Base-by-base conservation (phyloP, 1,139 yeast genomes). In the Kodamaea ohmeri region DNA sequence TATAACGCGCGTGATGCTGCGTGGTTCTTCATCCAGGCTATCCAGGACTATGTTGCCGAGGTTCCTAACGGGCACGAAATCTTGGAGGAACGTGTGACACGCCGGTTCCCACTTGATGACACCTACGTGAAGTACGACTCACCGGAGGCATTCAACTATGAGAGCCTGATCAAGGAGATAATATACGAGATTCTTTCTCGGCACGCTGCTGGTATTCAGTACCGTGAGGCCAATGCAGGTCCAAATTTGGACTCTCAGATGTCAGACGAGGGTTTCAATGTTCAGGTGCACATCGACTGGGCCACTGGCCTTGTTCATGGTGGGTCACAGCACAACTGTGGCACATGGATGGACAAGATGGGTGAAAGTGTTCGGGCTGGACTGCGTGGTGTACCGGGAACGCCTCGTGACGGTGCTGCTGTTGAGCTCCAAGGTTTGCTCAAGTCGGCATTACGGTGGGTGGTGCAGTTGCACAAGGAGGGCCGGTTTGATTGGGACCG, bases 261-360 rank as follows among this genome's bases (percentile, higher is more conserved):
- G 98, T 78, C 67, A 37, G 92, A 83, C 57, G 87, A 85, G 53
- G 98, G 98, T 0, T 92, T 92, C 67, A 83, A 92, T 56, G 94
- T 90, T 30, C 75, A 78, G 46, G 77, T 88, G 1, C 56, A 65
- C 41, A 89, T 90, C 42, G 97, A 92, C 58, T 92, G 97, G 97
- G 55, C 67, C 0, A 89, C 85, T 18, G 98, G 98, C 0, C 65
- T 92, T 33, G 69, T 90, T 4, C 85, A 80, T 60, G 98, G 98
- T 34, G 98, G 98, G 1, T 86, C 87, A 38, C 95, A 85, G 58
- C 77, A 65, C 59, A 92, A 92, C 55, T 92, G 98, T 66, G 98
- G 98, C 16, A 92, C 98, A 0, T 92, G 98, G 98, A 92, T 90
- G 97, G 98, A 92, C 63, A 92, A 92, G 65, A 92, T 92, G 97